These are phyloP conservation scores for Aspergillus ruber DNA, from an alignment of 2,329 filamentous ascomycete species.

Conservation along the genomic window DNA sequence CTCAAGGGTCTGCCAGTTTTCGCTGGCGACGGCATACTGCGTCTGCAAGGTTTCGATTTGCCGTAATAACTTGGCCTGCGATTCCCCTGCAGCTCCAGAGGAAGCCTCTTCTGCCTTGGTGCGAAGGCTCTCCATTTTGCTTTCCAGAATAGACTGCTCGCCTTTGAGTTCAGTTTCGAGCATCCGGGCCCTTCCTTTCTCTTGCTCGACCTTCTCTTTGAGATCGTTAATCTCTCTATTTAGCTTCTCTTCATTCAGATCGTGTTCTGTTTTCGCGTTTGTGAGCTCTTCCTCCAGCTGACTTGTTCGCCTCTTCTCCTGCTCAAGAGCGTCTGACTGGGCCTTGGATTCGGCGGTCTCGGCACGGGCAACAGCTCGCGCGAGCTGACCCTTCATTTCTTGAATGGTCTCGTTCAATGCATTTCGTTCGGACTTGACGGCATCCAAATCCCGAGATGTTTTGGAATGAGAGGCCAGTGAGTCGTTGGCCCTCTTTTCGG, in stretches of 20 bases:
- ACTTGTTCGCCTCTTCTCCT: slow-evolving; percentile 52
- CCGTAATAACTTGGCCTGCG: slow-evolving; percentile 80
- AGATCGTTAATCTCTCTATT: slow-evolving; percentile 64
- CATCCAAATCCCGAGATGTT: slow-evolving; percentile 53
- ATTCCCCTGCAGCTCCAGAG: slow-evolving; percentile 71
- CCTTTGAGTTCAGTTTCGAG: slow-evolving; percentile 70
- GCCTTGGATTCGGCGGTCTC: slow-evolving; percentile 61
- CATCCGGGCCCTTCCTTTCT: slow-evolving; percentile 62
- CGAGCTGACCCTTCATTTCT: slow-evolving; percentile 64
- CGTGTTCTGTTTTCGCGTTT: slow-evolving; percentile 66
- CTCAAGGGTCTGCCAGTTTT: slow-evolving; percentile 98
- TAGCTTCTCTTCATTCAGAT: slow-evolving; percentile 63
- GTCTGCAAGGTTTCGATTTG: slow-evolving; percentile 95
- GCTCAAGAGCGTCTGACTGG: slow-evolving; percentile 61
- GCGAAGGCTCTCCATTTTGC: slow-evolving; percentile 82
- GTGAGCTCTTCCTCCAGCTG: slow-evolving; percentile 60
- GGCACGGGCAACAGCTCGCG: slow-evolving; percentile 59
- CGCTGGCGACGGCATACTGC: slow-evolving; percentile 87
- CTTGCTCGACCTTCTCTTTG: slow-evolving; percentile 65
- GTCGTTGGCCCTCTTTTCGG: slow-evolving; percentile 52
- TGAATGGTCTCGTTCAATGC: slow-evolving; percentile 59
- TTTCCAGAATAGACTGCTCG: slow-evolving; percentile 73
- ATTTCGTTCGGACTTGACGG: slow-evolving; percentile 57
- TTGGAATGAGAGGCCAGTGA: slow-evolving; percentile 47
- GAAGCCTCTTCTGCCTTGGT: slow-evolving; percentile 82